Evolutionary conservation across 345 rosid species (phyloP), one percentile per base, ranked within the genome.

Genomic region (Ceriops tagal): DNA sequence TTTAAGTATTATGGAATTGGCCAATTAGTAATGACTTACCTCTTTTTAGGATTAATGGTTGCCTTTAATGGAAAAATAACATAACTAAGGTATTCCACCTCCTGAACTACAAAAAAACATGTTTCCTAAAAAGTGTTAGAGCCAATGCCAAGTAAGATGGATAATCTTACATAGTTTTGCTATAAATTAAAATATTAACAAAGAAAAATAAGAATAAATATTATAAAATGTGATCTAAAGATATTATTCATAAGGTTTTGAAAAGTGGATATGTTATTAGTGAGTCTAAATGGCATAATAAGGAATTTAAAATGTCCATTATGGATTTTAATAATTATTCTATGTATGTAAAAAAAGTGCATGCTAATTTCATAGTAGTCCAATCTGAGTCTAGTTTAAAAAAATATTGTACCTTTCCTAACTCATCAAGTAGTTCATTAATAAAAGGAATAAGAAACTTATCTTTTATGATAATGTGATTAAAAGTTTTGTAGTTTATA

Each of bases 391-490:
- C 39, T 13, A 59, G 15, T 19, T 59, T 30, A 1, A n/a, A 27
- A 16, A 10, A 59, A 3, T 18, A 59, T 11, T 1, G 3, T 2
- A 3, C 15, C 1, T 39, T n/a, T 0, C 1, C 1, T 0, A 6
- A 30, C 2, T 30, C 20, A 30, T 30, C 63, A 4, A 59, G 0
- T 0, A 59, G 5, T 2, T 59, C 39, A 18, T 59, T 8, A 59
- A 59, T 19, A 1, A 59, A 11, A 1, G 21, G 39, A 27, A 30
- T 59, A 15, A 4, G 21, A 15, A 27, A 58, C 8, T 28, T 27
- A 2, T 58, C 34, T 28, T 28, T 58, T 9, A 53, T 53, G 13
- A 13, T 53, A 1, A n/a, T 8, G 4, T 21, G 1, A 21, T 53
- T 8, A 8, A 53, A 1, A 8, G 8, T 5, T 5, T 0, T 1